Base-by-base conservation (phyloP, 169 alveolate genomes). In the Plasmodium coatneyi region DNA sequence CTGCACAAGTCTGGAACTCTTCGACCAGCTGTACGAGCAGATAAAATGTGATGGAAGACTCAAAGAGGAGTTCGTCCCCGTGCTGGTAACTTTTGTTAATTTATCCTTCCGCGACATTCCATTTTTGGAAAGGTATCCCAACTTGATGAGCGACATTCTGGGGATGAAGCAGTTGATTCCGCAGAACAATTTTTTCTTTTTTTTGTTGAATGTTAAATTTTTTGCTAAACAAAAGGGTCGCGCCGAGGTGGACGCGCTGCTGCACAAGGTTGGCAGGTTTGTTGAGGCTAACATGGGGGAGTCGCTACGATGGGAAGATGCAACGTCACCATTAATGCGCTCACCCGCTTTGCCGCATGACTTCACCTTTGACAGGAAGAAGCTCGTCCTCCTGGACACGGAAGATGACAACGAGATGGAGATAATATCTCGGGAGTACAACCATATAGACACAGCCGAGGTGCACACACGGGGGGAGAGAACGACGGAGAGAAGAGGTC, bases 331-430 rank as follows among this genome's bases (percentile, higher is more conserved):
- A 49, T 14, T 49, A 12, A 49, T 16, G 14, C 25, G 60, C 7
- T 6, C 7, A 0, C 60, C 60, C 60, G 1, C 22, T 22, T 19
- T 52, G 32, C n/a, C 71, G 19, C 80, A 87, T 6, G 93, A 87
- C 46, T 87, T 87, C 54, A 78, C 60, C 80, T 87, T 87, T 36
- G 80, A 87, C 43, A 87, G 80, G 30, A 87, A 56, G 49, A 79
- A 60, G 28, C 9, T 87, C 36, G 74, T 79, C 32, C 71, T 87
- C 46, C 71, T 76, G 30, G 93, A 87, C 49, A 87, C 93, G 19
- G 93, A 87, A n/a, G 82, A 87, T 34, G 87, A 87, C 39, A 46
- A 87, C 34, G 93, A 87, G 49, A n/a, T 56, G 60, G 93, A 87
- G 30, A 79, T 87, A 4, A 60, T 79, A 28, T 87, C 89, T 14